Evolutionary conservation across 768 basidiomycete genomes (phyloP), one percentile per base, ranked within the genome.

Genomic region (Pulveroboletus frians): DNA sequence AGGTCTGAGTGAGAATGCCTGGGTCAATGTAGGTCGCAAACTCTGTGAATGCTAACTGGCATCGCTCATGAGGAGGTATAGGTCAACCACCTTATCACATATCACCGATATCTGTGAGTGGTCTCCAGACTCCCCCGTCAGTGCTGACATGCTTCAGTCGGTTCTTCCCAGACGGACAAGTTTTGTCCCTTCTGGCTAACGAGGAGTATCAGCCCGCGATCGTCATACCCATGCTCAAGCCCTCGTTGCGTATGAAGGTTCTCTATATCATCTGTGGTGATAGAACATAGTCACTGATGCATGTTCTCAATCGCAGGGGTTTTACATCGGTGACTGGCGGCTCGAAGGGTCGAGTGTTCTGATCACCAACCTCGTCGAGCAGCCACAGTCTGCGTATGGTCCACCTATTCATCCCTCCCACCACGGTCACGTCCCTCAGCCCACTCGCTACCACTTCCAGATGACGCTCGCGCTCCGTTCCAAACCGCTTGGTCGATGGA

Each of bases 81-180:
- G 89, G 74, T 89, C 51, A 88, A 71, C 62, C 91, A 95, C 60
- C 75, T 93, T 50, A 80, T 96, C 60, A 94, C 91, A 5, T 96
- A 95, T 66, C 89, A 94, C 61, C 88, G 93, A 29, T 95, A 91
- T 66, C 75, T 96, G 83, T 88, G 55, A 67, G 85, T 57, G 8
- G 7, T n/a, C 17, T 39, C 27, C 20, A 5, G 23, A 27, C 27
- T 31, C 18, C 23, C 43, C 52, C 38, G 6, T 21, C 31, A 27
- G 38, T 5, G 3, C 35, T 55, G 34, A 63, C 41, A 11, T 41
- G 11, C 47, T 27, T 1, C 57, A 91, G 88, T 39, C 89, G 93
- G 23, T 95, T 95, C 72, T 86, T 86, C 57, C 84, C 90, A 0
- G 80, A 89, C 54, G 93, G 93, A 2, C 78, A 81, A 60, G 93